Conservation (phyloP, 2,329 filamentous ascomycete species). For the Neophaeococcomyces aloes region DNA sequence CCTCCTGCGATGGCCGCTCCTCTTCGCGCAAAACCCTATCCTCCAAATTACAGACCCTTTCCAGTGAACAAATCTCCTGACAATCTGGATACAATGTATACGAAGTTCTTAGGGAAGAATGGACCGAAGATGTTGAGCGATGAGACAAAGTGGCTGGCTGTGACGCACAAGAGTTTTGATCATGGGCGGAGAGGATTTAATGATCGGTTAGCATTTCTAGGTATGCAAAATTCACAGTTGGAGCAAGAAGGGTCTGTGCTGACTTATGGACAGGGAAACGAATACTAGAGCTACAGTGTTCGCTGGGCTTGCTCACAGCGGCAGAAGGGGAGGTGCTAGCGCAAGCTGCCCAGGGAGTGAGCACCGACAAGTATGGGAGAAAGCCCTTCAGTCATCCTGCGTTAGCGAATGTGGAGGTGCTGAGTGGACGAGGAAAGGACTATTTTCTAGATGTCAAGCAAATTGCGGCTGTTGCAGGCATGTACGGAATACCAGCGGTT, state of each 20-base stretch:
- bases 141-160: constrained; percentile 89
- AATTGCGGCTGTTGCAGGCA: constrained; percentile 56
- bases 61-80: constrained; percentile 63
- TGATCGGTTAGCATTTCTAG: constrained; percentile 78
- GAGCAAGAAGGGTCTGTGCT: not conserved
- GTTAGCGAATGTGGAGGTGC: constrained; percentile 61
- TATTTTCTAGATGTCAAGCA: constrained; percentile 54
- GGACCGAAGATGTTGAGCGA: constrained; percentile 69
- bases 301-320: constrained; percentile 47
- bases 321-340: constrained; percentile 24
- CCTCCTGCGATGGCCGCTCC: constrained; percentile 60
- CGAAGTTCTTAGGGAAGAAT: constrained; percentile 59
- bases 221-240: constrained; percentile 38
- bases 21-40: constrained; percentile 33
- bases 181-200: constrained; percentile 91
- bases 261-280: constrained; percentile 43
- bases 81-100: constrained; percentile 67
- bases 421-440: constrained; percentile 51
- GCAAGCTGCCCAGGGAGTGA: constrained; percentile 25
- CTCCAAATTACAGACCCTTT: constrained; percentile 37
- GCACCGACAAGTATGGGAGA: constrained; percentile 44
- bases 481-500: constrained; percentile 62
- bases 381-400: constrained; percentile 59
- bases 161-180: constrained; percentile 98
- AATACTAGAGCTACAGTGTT: constrained; percentile 54